Conservation (phyloP, 176 grass and related monocot genomes). For the Musa acuminata region DNA sequence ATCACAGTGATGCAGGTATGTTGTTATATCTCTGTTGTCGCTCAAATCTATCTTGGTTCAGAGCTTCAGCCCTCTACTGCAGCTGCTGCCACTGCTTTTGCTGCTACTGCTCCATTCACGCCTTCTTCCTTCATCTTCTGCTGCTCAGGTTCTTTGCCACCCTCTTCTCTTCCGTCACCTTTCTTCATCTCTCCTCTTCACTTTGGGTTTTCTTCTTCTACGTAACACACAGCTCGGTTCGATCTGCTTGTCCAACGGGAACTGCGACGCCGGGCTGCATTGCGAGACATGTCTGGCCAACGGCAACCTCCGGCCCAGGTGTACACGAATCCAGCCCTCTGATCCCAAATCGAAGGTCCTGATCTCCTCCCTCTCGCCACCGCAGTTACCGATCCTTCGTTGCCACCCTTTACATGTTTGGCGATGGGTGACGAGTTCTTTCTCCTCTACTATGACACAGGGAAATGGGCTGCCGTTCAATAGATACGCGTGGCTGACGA, state of each 20-base stretch:
- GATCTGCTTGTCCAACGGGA: slow-evolving; percentile 43
- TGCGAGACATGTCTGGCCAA: slow-evolving; percentile 79
- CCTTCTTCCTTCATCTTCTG: no score
- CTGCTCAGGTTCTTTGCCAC: no score
- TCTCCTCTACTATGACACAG: slow-evolving; percentile 1
- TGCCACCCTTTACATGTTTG: background rate
- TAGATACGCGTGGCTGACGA: slow-evolving; percentile 88
- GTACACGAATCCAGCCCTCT: slow-evolving; percentile 58
- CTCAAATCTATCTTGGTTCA: no score
- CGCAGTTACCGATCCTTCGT: no score
- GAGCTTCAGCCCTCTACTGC: no score
- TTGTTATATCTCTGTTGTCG: no score
- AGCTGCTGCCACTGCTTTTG: no score
- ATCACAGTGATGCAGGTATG: no score
- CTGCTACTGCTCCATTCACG: no score
- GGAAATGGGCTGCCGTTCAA: slow-evolving; percentile 64
- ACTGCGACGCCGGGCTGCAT: slow-evolving; percentile 74
- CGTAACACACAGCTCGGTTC: slow-evolving; percentile 27
- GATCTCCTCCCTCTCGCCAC: background rate
- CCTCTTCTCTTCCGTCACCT: no score
- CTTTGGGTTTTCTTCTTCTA: no score
- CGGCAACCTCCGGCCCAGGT: slow-evolving; percentile 52
- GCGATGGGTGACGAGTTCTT: background rate
- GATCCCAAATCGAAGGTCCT: slow-evolving; percentile 69
- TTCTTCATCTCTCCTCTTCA: no score